Base-by-base conservation (phyloP, 805 yeast species). In the Saturnispora dispora region DNA sequence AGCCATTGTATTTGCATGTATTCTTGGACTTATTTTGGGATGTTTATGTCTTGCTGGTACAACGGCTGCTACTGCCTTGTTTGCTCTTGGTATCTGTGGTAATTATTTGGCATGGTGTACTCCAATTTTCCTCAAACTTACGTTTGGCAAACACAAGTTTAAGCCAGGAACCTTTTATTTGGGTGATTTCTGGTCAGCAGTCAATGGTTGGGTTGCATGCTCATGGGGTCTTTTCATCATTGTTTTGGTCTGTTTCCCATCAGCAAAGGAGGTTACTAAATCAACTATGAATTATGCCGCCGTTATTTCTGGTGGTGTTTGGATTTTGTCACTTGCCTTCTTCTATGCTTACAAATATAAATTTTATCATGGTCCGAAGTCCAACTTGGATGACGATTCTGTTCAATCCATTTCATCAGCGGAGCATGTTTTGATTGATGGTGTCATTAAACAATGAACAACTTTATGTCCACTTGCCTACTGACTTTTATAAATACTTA, bases 1-100 rank as follows among this genome's bases (percentile, higher is more conserved):
- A 56, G 88, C 89, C 4, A 73, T 81, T 36, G 60, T 71, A 43
- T 74, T 77, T 55, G 77, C 76, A 27, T 79, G 80, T 27, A 48
- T 62, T 3, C 60, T 78, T 3, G 70, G 77, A n/a, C 58, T 78
- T 5, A 45, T 74, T 4, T 53, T 82, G 27, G 87, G 87, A 2
- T 69, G 76, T 44, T 68, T 82, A 51, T 75, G 79, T 53, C 63
- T 82, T 47, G 77, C 79, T 51, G 80, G 79, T 42, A 55, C 71
- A 3, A 70, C 78, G 4, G 85, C 86, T 23, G 78, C 86, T 3
- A 70, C 69, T 50, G 87, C 88, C n/a, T 69, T 83, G 43, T 83
- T 82, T 67, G 73, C 84, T 1, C 67, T 83, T 39, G 78, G 75
- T 46, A 74, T 79, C 55, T 75, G 82, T 10, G 81, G 84, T 50